Evolutionary conservation across 2,329 filamentous ascomycete species (phyloP).

Genomic region (Myrmaecium sp.): DNA sequence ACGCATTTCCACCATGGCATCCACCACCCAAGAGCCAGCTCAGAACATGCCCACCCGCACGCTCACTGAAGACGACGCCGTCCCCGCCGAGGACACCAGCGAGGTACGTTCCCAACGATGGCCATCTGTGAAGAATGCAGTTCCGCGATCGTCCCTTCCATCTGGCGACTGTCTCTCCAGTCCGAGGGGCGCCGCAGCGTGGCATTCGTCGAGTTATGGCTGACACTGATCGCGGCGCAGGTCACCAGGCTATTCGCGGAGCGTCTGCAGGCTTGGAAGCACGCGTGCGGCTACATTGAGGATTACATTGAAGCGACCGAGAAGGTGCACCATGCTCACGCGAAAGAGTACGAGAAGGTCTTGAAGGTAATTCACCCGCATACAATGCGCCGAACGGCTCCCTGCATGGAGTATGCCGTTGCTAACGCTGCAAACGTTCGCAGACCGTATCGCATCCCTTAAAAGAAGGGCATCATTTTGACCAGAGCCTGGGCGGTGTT

Average conservation of each 20-base stretch:
- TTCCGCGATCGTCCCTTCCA: not conserved
- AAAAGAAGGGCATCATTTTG: slow-evolving; percentile 83
- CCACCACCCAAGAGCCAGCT: slow-evolving; percentile 16
- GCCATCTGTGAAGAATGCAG: too few relatives aligned
- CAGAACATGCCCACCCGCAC: slow-evolving; percentile 14
- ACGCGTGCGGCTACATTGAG: slow-evolving; percentile 78
- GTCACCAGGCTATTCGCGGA: slow-evolving; percentile 55
- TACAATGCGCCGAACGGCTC: not conserved
- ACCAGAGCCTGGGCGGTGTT: slow-evolving; percentile 72
- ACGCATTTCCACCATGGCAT: slow-evolving; percentile 11
- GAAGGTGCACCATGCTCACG: slow-evolving; percentile 67
- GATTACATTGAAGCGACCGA: slow-evolving; percentile 76
- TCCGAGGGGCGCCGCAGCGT: not conserved
- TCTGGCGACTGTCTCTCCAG: slow-evolving; percentile 2
- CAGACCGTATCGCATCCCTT: slow-evolving; percentile 73
- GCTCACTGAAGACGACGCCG: slow-evolving; percentile 16
- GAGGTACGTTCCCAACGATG: too few relatives aligned
- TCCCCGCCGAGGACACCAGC: slow-evolving; percentile 32
- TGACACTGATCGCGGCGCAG: slow-evolving; percentile 6
- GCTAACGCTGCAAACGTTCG: slow-evolving; percentile 5
- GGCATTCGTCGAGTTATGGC: not conserved
- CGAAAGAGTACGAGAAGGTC: slow-evolving; percentile 90
- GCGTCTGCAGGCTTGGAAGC: slow-evolving; percentile 88
- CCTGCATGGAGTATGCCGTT: too few relatives aligned
- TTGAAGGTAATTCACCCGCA: slow-evolving; percentile 49